These are phyloP conservation scores for Deinandra increscens DNA, from an alignment of 129 eudicot genomes.

Conservation along the genomic window DNA sequence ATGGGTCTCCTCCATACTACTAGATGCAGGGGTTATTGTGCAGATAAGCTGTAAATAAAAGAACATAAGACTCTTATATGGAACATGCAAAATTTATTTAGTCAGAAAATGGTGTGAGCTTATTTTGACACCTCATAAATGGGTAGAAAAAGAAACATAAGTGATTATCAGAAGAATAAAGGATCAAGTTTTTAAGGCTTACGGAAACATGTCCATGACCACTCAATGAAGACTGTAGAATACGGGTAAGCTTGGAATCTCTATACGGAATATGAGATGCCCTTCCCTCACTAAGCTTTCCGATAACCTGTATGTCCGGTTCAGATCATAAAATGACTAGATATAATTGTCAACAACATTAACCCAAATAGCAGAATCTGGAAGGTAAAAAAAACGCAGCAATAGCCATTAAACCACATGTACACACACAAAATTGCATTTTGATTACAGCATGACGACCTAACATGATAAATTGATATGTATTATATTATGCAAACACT, in stretches of 20 bases:
- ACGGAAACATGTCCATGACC: constrained; percentile 99
- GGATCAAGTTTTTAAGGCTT: constrained; percentile 32
- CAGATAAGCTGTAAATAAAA: constrained; percentile 75
- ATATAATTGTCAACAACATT: constrained; percentile 5
- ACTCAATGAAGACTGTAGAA: constrained; percentile 91
- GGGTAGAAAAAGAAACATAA: neutral
- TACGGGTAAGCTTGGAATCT: constrained; percentile 97
- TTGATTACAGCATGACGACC: neutral
- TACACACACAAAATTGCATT: neutral
- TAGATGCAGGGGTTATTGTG: constrained; percentile 98
- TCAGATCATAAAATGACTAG: constrained; percentile 18
- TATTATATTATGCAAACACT: constrained; percentile 2
- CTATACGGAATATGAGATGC: constrained; percentile 97
- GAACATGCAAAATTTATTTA: neutral
- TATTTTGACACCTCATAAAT: neutral
- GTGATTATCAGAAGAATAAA: constrained; percentile 19
- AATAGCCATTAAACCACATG: constrained; percentile 6
- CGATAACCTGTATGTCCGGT: constrained; percentile 63
- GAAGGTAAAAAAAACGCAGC: neutral
- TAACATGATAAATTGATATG: neutral
- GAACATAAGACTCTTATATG: constrained; percentile 17
- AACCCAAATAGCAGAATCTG: neutral
- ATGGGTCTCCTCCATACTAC: constrained; percentile 97
- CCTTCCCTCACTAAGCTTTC: constrained; percentile 96
- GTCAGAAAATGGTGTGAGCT: neutral